Evolutionary conservation across 2,329 filamentous ascomycete genomes (phyloP).

Genomic region (Penicillium sp.): DNA sequence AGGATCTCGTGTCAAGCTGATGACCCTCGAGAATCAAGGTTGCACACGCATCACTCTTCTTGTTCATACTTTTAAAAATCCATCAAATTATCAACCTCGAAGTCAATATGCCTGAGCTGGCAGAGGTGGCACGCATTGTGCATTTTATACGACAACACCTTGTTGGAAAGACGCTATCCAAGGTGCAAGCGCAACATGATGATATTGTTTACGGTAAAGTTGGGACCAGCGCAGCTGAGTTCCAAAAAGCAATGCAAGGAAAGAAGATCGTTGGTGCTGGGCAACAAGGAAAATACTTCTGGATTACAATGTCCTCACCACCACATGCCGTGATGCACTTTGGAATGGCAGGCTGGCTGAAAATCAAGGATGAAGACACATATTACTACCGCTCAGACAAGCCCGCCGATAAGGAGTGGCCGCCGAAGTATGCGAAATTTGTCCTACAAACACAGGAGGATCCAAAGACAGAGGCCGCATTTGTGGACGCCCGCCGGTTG

Average conservation of each 20-base stretch:
- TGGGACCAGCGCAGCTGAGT: constrained; percentile 74
- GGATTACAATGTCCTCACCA: constrained; percentile 74
- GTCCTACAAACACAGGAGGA: constrained; percentile 67
- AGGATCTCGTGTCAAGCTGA: constrained; percentile 19
- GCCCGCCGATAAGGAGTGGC: constrained; percentile 70
- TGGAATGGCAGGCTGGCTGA: constrained; percentile 80
- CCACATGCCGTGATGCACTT: constrained; percentile 91
- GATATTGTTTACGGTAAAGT: constrained; percentile 87
- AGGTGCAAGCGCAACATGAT: constrained; percentile 75
- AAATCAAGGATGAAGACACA: constrained; percentile 77
- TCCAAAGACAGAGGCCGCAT: constrained; percentile 70
- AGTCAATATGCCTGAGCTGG: constrained; percentile 52
- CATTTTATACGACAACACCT: constrained; percentile 81
- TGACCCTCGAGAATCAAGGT: constrained; percentile 3
- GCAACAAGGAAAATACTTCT: constrained; percentile 97
- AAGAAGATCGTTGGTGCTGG: constrained; percentile 73
- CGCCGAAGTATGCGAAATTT: constrained; percentile 89
- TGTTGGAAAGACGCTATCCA: constrained; percentile 78
- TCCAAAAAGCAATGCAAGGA: constrained; percentile 73
- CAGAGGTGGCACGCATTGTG: constrained; percentile 77
- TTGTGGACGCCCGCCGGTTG: constrained; percentile 80
- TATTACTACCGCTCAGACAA: constrained; percentile 75
- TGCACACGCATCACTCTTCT: constrained; percentile 3
- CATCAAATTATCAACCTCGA: not conserved
- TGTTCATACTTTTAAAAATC: constrained; percentile 5